A percentile compares a stretch with the other conserved stretches of the same genome.
Evolutionary conservation across 805 yeast genomes (phyloP).

Genomic region (Spathaspora sp.): DNA sequence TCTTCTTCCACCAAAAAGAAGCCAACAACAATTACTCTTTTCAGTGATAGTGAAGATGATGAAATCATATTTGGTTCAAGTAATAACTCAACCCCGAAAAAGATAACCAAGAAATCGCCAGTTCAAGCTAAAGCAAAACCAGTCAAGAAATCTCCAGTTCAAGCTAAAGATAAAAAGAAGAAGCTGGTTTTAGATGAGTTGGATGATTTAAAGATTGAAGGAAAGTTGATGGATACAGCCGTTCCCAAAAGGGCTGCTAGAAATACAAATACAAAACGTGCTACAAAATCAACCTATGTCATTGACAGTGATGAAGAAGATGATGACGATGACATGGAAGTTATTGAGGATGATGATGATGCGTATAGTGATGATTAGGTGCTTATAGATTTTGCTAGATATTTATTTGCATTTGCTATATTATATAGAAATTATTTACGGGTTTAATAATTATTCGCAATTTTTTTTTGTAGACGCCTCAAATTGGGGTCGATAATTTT

Average conservation of each 20-base stretch:
- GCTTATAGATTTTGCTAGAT: neutral
- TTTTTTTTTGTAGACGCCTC: neutral
- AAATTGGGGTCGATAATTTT: neutral
- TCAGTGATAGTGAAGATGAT: slow-evolving; percentile 34
- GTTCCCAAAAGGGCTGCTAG: neutral
- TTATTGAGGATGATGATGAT: slow-evolving; percentile 14
- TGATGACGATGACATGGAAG: slow-evolving; percentile 12
- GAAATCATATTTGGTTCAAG: slow-evolving; percentile 16
- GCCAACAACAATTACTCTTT: slow-evolving; percentile 11
- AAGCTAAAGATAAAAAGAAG: slow-evolving; percentile 1
- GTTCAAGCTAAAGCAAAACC: neutral
- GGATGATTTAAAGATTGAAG: slow-evolving; percentile 18
- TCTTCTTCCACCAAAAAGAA: slow-evolving; percentile 2
- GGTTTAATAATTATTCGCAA: neutral
- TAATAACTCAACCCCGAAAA: slow-evolving; percentile 8
- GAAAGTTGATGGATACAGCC: neutral
- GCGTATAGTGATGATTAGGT: slow-evolving; percentile 7
- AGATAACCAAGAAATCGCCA: slow-evolving; percentile 6
- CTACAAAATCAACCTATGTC: neutral
- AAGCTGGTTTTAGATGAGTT: slow-evolving; percentile 18
- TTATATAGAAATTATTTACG: neutral
- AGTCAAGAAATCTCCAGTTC: slow-evolving; percentile 4
- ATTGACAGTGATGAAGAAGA: slow-evolving; percentile 16
- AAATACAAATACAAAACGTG: slow-evolving; percentile 8
- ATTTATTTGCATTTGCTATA: neutral